Evolutionary conservation across 345 rosid species (phyloP), one percentile per base, ranked within the genome.

Genomic region (Salix udensis): DNA sequence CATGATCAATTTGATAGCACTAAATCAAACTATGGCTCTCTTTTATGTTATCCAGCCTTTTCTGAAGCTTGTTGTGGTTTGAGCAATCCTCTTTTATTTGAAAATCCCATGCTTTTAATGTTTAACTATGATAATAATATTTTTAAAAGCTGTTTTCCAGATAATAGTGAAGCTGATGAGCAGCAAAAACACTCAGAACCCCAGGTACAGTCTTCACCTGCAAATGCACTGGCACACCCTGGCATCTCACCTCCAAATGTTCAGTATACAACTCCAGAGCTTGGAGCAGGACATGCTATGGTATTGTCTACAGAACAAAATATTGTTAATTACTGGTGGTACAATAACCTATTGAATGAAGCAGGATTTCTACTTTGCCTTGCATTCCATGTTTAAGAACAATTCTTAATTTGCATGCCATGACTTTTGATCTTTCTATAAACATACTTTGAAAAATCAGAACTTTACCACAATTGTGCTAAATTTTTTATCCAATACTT

Each of bases 91-190:
- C 15, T 8, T n/a, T 68, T 39, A 16, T 30, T 14, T 10, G 12
- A 65, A 34, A 65, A 26, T 11, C 42, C 28, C 50, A 40, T 23
- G 71, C 7, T 11, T 39, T 4, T 68, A 15, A 34, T 40, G 18
- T 31, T 40, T 68, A 7, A 39, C 44, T 53, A 65, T 66, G 69
- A 62, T 60, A 44, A 60, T 77, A 30, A 40, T 65, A 72, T 42
- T 52, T 74, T 18, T n/a, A n/a, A 26, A 74, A 74, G 55, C 50
- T 77, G 34, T 26, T 70, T 78, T 68, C 46, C 86, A 91, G 97
- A 88, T 82, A 91, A 85, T 80, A 87, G 84, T 73, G 90, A 90
- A 77, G 83, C 84, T 72, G 89, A 76, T 80, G 97, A 88, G 86
- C 97, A 88, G 77, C 88, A 85, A 79, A 90, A 91, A 39, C 85